Evolutionary conservation across 2,329 filamentous ascomycete genomes (phyloP).

Genomic region (Macrophomina phaseolina): DNA sequence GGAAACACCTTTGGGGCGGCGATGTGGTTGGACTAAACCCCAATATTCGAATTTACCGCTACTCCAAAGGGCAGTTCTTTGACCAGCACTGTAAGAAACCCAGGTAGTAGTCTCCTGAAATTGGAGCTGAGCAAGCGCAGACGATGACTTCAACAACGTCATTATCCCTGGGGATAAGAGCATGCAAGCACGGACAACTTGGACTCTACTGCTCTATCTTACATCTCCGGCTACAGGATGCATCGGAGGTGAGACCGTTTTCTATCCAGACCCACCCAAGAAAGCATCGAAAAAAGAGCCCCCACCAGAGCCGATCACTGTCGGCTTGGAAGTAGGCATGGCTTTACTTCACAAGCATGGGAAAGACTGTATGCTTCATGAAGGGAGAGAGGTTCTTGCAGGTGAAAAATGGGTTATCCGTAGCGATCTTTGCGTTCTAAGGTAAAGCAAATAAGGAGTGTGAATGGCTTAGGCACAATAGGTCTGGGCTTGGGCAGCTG

Average conservation of each 20-base stretch:
- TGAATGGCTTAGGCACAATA: neutral
- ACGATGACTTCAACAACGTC: conserved; percentile 85
- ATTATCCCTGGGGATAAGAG: conserved; percentile 52
- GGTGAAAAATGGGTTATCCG: conserved; percentile 93
- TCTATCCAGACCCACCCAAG: conserved; percentile 73
- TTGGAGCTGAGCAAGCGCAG: conserved; percentile 52
- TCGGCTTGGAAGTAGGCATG: conserved; percentile 82
- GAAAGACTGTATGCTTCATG: conserved; percentile 86
- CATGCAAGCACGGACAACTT: conserved; percentile 74
- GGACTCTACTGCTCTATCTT: conserved; percentile 89
- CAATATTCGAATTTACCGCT: conserved; percentile 89
- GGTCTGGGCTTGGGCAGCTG: neutral
- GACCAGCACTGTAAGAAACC: conserved; percentile 82
- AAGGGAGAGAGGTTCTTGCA: conserved; percentile 76
- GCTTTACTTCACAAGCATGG: conserved; percentile 88
- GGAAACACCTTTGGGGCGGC: conserved; percentile 70
- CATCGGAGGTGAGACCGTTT: conserved; percentile 86
- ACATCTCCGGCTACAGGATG: conserved; percentile 77
- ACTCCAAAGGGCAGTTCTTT: conserved; percentile 86
- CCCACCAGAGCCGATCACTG: conserved; percentile 67
- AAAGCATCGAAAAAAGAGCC: conserved; percentile 50
- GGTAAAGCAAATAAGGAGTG: conserved; percentile 39
- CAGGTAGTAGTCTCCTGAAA: too few species aligned
- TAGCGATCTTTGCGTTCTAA: conserved; percentile 76
- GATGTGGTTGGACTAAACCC: conserved; percentile 83